Conservation (phyloP, 2,329 filamentous ascomycete genomes). For the Coniella lustricola region DNA sequence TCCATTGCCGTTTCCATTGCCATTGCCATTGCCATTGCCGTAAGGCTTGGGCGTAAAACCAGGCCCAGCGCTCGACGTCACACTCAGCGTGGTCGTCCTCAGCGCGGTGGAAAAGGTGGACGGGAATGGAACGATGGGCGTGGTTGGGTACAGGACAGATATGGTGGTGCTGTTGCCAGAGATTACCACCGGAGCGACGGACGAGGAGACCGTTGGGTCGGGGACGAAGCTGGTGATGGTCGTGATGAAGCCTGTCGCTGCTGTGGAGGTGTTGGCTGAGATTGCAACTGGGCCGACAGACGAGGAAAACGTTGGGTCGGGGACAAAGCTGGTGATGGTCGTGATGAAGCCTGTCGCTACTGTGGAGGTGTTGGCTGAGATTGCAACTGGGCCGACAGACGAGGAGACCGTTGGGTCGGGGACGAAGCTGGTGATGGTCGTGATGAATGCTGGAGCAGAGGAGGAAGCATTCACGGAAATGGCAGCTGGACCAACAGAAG, state of each 20-base stretch:
- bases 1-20: neutral
- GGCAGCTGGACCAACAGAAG: no score
- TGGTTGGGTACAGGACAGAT: neutral
- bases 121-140: neutral
- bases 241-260: no score
- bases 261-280: no score
- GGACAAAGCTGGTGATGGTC: no score
- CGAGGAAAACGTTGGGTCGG: no score
- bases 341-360: no score
- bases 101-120: constrained; percentile 7
- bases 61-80: neutral
- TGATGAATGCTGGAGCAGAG: no score
- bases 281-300: no score
- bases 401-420: neutral
- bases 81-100: constrained; percentile 1
- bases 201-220: neutral
- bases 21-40: neutral
- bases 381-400: neutral
- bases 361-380: no score
- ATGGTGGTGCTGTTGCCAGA: neutral
- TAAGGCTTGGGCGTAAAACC: constrained; percentile 7
- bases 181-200: neutral
- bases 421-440: no score
- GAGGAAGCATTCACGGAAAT: no score
- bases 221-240: no score